Percentiles rank a stretch among this genome's conserved stretches.
phyloP scores from a whole-genome alignment of 805 yeast species.

The Candida maesae region DNA sequence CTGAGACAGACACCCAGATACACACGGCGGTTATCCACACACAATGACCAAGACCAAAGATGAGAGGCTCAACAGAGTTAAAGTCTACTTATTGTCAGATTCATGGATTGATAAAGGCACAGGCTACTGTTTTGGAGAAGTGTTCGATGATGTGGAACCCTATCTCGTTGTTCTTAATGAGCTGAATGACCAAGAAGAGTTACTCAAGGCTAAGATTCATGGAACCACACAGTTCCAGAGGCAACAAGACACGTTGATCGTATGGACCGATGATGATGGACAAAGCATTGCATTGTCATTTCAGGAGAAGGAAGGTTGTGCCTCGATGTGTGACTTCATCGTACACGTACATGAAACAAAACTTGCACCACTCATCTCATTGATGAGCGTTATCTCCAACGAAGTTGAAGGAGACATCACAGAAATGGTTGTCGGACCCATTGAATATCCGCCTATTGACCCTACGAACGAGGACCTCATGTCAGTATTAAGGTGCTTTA shows the following conservation, averaged over 20 bases:
- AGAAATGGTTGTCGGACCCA: slow-evolving; percentile 79
- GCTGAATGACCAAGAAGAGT: slow-evolving; percentile 48
- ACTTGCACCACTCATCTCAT: slow-evolving; percentile 61
- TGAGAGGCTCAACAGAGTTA: slow-evolving; percentile 68
- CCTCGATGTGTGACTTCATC: slow-evolving; percentile 75
- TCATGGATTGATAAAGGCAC: slow-evolving; percentile 94
- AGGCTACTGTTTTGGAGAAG: slow-evolving; percentile 79
- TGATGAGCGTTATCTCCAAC: slow-evolving; percentile 61
- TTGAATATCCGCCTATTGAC: slow-evolving; percentile 55
- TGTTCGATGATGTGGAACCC: slow-evolving; percentile 39
- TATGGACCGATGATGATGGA: slow-evolving; percentile 79
- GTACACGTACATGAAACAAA: slow-evolving; percentile 55
- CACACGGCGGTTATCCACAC: no score
- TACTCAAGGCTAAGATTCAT: slow-evolving; percentile 63
- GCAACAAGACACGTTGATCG: slow-evolving; percentile 91
- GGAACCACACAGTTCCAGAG: slow-evolving; percentile 83
- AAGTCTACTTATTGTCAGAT: slow-evolving; percentile 78
- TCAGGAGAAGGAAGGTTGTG: slow-evolving; percentile 89
- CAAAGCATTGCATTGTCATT: slow-evolving; percentile 84
- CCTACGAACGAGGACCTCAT: slow-evolving; percentile 50
- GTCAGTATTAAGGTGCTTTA: slow-evolving; percentile 52
- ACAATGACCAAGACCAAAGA: slow-evolving; percentile 4
- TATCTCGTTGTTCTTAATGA: slow-evolving; percentile 73
- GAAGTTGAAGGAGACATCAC: slow-evolving; percentile 52
- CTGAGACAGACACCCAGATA: no score